Evolutionary conservation across 2,329 filamentous ascomycete species (phyloP), one percentile per base, ranked within the genome.

Genomic region (Penicillium sclerotigenum): DNA sequence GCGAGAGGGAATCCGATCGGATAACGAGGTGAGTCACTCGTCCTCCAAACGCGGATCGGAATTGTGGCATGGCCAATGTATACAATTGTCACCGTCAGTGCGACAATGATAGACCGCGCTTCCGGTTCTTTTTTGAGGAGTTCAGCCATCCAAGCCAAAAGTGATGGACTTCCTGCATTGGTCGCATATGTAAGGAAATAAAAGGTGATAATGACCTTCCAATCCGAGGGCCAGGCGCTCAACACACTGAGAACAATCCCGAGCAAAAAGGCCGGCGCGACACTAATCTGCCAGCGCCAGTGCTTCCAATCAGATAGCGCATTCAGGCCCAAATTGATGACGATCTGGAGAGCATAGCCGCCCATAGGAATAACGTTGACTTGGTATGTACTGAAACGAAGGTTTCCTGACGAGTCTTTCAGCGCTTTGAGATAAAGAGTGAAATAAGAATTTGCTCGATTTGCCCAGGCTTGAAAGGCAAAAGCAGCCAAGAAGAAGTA

Each of bases 111-210:
- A 10, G 61, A 60, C 8, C 61, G 51, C 4, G 53, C 58, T 31
- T 62, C 61, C 11, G 60, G 60, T 33, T 64, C 58, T 11, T 58
- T 62, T 48, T 50, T 48, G 37, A 62, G 52, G 5, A 63, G 41
- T 28, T 62, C 57, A 4, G 58, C 59, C 29, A 63, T 36, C 61
- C 61, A 63, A 38, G 61, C 58, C 16, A 64, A 49, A 37, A 64
- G 56, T 9, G 60, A 50, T 31, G 52, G 46, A 33, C 52, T 55
- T 10, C 46, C 52, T 31, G 58, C 61, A 37, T 56, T 54, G 16
- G 61, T 64, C 13, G 61, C 53, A 41, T 59, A 64, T 24, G 61
- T 64, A 22, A 64, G 42, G 38, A 64, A 64, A 45, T 62, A 64
- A 28, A 64, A 64, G 3, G 56, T 34, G 43, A 64, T 46, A 8